A percentile compares a stretch with the other conserved stretches of the same genome.
phyloP scores from a whole-genome alignment of 2,329 filamentous ascomycete genomes.

The Colletotrichum coccodes region DNA sequence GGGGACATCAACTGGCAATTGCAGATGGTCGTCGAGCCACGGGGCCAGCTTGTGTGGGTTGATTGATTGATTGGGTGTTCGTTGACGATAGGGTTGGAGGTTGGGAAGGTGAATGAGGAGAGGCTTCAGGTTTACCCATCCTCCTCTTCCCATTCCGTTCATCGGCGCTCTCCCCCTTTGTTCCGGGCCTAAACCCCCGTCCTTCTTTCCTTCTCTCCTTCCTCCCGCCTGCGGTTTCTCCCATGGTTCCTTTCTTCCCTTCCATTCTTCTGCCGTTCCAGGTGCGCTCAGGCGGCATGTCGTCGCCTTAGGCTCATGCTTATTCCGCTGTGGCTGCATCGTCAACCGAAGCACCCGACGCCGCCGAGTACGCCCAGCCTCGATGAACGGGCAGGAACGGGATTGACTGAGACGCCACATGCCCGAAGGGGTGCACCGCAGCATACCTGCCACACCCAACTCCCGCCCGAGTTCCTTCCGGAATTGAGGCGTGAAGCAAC shows the following conservation, averaged over 20 bases:
- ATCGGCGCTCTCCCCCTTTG: not conserved
- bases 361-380: slow-evolving; percentile 9
- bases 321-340: slow-evolving; percentile 30
- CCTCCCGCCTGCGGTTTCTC: not conserved
- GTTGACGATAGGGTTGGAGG: not conserved
- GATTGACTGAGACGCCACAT: slow-evolving; percentile 23
- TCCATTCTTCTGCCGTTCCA: slow-evolving; percentile 6
- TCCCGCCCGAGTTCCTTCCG: not conserved
- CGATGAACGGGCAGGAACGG: slow-evolving; percentile 26
- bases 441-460: not conserved
- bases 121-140: not conserved
- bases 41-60: not conserved
- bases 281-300: slow-evolving; percentile 6
- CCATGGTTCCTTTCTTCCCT: not conserved
- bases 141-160: not conserved
- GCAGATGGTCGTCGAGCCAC: not conserved
- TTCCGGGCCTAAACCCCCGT: not conserved
- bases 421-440: slow-evolving; percentile 8
- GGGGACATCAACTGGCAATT: too few relatives aligned
- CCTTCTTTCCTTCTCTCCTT: not conserved
- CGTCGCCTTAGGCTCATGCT: slow-evolving; percentile 32
- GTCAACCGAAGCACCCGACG: slow-evolving; percentile 27
- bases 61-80: not conserved
- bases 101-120: not conserved
- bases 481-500: slow-evolving; percentile 4